Percentiles rank a stretch among this genome's conserved stretches.
phyloP scores from a whole-genome alignment of 192 early-diverging fungal genomes.

The Linnemannia hyalina region DNA sequence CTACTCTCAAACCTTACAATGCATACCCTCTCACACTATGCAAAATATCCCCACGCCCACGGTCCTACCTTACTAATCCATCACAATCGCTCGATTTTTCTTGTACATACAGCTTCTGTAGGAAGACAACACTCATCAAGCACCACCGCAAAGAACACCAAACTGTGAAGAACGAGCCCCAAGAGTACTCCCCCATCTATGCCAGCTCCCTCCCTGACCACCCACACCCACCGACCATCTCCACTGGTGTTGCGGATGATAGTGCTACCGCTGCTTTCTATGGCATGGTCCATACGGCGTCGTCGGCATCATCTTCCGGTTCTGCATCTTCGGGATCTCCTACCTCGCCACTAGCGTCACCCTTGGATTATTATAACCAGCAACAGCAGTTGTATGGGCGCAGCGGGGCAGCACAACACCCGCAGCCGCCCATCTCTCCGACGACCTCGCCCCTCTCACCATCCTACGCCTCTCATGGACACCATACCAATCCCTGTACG shows the following conservation, averaged over 20 bases:
- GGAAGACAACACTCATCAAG: slow-evolving; percentile 68
- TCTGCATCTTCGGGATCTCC: not conserved
- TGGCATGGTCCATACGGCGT: not conserved
- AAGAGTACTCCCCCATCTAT: not conserved
- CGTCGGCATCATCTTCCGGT: not conserved
- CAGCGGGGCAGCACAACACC: not conserved
- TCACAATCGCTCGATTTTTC: not conserved
- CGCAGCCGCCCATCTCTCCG: not conserved
- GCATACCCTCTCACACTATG: no score
- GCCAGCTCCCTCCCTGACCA: not conserved
- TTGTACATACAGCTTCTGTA: slow-evolving; percentile 55
- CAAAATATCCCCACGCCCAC: not conserved
- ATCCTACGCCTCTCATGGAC: not conserved
- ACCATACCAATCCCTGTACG: not conserved
- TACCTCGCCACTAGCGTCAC: not conserved
- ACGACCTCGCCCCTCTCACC: not conserved
- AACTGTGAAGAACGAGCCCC: not conserved
- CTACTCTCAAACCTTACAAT: no score
- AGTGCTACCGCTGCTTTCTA: not conserved
- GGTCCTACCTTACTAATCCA: not conserved
- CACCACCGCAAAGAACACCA: slow-evolving; percentile 59
- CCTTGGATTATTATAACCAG: not conserved
- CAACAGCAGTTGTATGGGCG: not conserved
- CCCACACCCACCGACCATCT: not conserved
- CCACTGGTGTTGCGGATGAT: not conserved